Conservation (phyloP, 1,139 yeast species). For the Zygosaccharomyces sapae region DNA sequence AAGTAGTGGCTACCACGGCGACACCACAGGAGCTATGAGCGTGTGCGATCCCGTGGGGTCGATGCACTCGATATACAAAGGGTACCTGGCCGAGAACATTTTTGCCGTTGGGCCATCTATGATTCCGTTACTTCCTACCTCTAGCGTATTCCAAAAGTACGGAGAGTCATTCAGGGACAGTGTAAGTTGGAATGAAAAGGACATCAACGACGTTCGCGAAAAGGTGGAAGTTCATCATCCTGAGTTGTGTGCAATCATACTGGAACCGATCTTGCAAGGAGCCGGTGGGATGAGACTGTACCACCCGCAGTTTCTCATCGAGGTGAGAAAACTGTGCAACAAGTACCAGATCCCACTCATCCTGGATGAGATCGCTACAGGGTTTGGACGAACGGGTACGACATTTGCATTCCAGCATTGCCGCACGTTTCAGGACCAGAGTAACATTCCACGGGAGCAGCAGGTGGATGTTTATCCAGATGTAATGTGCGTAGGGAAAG, state of each 20-base stretch:
- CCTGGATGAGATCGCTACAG: conserved; percentile 38
- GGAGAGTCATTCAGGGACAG: conserved; percentile 9
- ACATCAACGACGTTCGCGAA: conserved; percentile 29
- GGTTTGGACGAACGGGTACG: conserved; percentile 37
- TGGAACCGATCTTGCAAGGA: conserved; percentile 40
- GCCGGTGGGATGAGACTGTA: conserved; percentile 40
- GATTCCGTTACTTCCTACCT: too few species aligned
- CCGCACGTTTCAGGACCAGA: conserved; percentile 15
- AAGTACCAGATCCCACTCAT: conserved; percentile 34
- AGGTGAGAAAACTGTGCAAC: conserved; percentile 35
- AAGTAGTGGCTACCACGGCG: conserved; percentile 33
- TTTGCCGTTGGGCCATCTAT: conserved; percentile 34
- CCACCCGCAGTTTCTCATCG: conserved; percentile 33
- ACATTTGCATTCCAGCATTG: conserved; percentile 35
- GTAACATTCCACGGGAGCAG: conserved; percentile 10
- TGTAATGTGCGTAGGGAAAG: conserved; percentile 34
- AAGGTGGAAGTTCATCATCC: conserved; percentile 28
- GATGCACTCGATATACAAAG: conserved; percentile 34
- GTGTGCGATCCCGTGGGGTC: conserved; percentile 36
- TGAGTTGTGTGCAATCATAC: conserved; percentile 36
- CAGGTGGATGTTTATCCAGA: conserved; percentile 34
- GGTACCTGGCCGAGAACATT: conserved; percentile 32
- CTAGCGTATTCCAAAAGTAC: conserved; percentile 7
- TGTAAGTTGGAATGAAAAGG: conserved; percentile 18
- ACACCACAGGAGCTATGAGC: conserved; percentile 36